These are phyloP conservation scores for Diplodia corticola DNA, from an alignment of 2,329 filamentous ascomycete species.

Conservation along the genomic window DNA sequence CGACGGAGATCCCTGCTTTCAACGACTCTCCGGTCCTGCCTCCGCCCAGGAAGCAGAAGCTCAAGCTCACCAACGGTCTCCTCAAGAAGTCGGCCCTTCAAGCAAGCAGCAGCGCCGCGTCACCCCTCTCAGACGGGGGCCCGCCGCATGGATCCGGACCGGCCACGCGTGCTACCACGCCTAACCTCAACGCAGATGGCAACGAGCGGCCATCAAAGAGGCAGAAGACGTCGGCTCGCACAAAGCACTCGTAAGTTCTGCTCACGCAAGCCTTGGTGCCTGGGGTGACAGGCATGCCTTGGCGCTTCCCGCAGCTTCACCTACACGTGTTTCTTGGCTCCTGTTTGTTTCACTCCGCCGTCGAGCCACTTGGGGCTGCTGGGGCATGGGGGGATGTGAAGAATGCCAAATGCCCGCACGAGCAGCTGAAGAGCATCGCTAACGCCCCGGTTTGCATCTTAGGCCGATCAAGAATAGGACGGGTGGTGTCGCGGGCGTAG, in stretches of 20 bases:
- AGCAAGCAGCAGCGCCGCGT: constrained; percentile 15
- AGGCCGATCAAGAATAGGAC: constrained; percentile 77
- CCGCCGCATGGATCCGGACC: constrained; percentile 20
- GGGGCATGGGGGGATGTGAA: background rate
- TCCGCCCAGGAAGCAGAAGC: constrained; percentile 17
- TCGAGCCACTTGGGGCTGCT: background rate
- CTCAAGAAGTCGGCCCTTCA: constrained; percentile 18
- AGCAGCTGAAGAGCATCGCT: background rate
- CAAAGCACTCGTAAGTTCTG: constrained; percentile 22
- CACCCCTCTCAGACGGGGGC: constrained; percentile 16
- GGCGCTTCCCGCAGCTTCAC: constrained; percentile 9
- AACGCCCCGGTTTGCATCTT: constrained; percentile 30
- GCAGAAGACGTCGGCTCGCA: constrained; percentile 22
- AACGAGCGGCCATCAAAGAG: constrained; percentile 19
- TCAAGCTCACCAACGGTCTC: constrained; percentile 21
- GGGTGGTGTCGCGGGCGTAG: constrained; percentile 67
- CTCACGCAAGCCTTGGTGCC: constrained; percentile 5
- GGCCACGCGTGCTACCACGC: constrained; percentile 22
- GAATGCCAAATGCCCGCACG: background rate
- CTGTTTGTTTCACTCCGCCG: constrained; percentile 21
- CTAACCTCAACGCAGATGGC: constrained; percentile 21
- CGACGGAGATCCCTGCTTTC: background rate
- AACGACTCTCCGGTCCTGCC: constrained; percentile 1
- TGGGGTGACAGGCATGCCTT: background rate
- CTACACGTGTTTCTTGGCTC: constrained; percentile 22